Conservation (phyloP, 2,329 filamentous ascomycete species). For the Alternaria arborescens region DNA sequence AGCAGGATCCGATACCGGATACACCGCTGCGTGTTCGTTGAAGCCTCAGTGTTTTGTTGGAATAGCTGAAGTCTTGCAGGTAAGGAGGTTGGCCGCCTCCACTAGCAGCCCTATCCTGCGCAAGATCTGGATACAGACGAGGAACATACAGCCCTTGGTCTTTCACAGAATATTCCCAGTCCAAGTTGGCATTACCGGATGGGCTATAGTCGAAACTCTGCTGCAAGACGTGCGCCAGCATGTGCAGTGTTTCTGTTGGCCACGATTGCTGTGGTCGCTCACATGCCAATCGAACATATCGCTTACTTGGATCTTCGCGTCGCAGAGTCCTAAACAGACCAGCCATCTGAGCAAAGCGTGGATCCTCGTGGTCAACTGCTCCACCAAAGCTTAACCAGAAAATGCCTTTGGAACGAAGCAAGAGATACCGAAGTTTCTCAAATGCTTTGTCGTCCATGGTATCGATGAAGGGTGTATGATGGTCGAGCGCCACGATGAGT, state of each 20-base stretch:
- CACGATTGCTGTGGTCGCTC: neutral
- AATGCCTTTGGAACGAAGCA: neutral
- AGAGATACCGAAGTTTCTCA: neutral
- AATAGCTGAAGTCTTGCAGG: neutral
- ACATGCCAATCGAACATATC: constrained; percentile 1
- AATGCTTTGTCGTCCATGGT: neutral
- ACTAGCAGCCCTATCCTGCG: neutral
- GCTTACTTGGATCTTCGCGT: constrained; percentile 2
- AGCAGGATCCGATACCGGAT: neutral
- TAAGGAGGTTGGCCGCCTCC: constrained; percentile 3
- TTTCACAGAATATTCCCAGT: constrained; percentile 4
- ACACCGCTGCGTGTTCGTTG: neutral
- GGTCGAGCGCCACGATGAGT: neutral
- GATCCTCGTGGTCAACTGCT: neutral
- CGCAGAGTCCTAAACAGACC: constrained; percentile 6
- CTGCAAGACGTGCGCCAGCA: neutral
- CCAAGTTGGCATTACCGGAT: neutral
- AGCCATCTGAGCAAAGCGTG: neutral
- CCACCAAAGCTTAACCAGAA: constrained; percentile 10
- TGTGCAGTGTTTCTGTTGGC: neutral
- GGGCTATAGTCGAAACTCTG: constrained; percentile 1
- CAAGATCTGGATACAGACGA: neutral
- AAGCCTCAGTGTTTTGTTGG: neutral
- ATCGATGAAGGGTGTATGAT: neutral
- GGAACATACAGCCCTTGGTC: neutral